These are phyloP conservation scores for Suhomyces vadensis DNA, from an alignment of 805 yeast species.

Conservation along the genomic window DNA sequence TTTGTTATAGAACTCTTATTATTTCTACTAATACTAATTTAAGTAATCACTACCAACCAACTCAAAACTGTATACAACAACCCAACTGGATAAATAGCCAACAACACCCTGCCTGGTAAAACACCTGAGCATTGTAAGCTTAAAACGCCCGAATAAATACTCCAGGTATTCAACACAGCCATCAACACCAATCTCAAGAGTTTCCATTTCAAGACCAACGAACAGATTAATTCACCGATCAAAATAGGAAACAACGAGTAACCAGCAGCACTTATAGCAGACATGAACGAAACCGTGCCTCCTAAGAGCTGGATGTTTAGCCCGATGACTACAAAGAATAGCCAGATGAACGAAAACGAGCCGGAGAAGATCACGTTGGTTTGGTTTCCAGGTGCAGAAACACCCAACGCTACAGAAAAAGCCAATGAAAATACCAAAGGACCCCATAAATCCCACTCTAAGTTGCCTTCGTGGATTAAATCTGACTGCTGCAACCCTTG, in stretches of 20 bases:
- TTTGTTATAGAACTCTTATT: too few species aligned
- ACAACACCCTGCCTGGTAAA: constrained; percentile 55
- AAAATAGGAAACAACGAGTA: constrained; percentile 69
- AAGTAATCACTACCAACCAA: constrained; percentile 67
- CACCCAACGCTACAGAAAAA: constrained; percentile 54
- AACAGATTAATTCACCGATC: constrained; percentile 50
- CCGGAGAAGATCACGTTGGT: constrained; percentile 61
- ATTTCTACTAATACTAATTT: constrained; percentile 3
- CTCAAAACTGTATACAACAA: constrained; percentile 61
- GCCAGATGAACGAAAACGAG: constrained; percentile 63
- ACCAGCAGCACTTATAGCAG: constrained; percentile 69
- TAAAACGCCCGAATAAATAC: constrained; percentile 60
- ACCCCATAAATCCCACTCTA: constrained; percentile 73
- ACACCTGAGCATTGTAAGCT: constrained; percentile 68
- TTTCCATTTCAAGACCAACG: constrained; percentile 47
- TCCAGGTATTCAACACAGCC: constrained; percentile 55
- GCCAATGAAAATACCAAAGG: constrained; percentile 63
- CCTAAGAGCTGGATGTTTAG: constrained; percentile 64
- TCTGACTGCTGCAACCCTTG: constrained; percentile 24
- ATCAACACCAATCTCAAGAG: constrained; percentile 51
- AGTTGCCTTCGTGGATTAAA: constrained; percentile 16
- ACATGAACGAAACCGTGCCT: constrained; percentile 62
- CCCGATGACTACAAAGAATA: constrained; percentile 60
- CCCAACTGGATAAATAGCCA: constrained; percentile 68
- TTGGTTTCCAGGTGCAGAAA: constrained; percentile 43